phyloP scores from a whole-genome alignment of 768 basidiomycete genomes.

The Roridomyces roridus region DNA sequence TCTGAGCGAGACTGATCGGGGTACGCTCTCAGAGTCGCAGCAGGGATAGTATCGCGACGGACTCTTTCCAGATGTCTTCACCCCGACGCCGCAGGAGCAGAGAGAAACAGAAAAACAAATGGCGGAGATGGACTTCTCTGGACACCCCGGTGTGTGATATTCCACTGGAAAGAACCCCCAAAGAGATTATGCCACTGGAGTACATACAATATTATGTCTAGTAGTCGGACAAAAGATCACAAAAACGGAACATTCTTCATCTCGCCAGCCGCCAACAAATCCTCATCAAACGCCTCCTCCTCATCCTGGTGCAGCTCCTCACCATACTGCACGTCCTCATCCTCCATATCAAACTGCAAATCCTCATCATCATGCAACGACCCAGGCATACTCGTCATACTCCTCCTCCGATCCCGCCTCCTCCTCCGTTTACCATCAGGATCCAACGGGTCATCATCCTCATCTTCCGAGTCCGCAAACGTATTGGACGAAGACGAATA shows the following conservation, averaged over 20 bases:
- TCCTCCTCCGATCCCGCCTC: constrained; percentile 58
- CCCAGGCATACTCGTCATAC: constrained; percentile 88
- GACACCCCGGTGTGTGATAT: no score
- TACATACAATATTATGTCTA: no score
- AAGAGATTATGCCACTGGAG: no score
- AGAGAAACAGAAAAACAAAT: no score
- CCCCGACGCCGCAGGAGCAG: no score
- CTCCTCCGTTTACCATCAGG: constrained; percentile 44
- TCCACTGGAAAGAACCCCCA: no score
- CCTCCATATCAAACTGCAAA: constrained; percentile 58
- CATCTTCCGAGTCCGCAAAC: constrained; percentile 59
- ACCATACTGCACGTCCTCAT: constrained; percentile 44
- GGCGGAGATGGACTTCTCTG: no score
- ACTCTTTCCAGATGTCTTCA: no score
- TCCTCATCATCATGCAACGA: constrained; percentile 61
- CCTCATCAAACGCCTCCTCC: constrained; percentile 81
- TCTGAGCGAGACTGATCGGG: no score
- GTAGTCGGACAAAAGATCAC: no score
- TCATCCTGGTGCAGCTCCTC: constrained; percentile 53
- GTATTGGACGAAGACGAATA: constrained; percentile 57
- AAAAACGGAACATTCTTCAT: constrained; percentile 81
- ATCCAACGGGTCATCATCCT: constrained; percentile 52
- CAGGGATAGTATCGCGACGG: no score
- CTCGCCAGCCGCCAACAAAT: constrained; percentile 79
- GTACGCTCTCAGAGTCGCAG: no score